Conservation (phyloP, 73 alveolate genomes). For the Diophrys sp. region DNA sequence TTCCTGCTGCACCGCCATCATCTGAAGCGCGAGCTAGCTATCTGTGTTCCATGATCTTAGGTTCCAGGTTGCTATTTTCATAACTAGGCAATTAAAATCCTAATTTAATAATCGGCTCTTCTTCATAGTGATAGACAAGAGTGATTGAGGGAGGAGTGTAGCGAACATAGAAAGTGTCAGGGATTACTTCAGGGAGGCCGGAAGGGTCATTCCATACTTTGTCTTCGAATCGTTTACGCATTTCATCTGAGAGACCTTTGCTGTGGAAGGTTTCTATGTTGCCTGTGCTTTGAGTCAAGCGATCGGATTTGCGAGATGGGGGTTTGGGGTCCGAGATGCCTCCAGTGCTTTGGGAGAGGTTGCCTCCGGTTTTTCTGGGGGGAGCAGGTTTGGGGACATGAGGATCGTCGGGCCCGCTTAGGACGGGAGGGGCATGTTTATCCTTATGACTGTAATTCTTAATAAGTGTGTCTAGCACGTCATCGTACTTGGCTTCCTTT, state of each 20-base stretch:
- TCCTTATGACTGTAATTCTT: background rate
- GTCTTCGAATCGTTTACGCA: background rate
- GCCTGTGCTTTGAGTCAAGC: background rate
- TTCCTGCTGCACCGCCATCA: too few species aligned
- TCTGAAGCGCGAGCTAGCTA: too few species aligned
- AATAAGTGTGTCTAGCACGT: background rate
- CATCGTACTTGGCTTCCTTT: background rate
- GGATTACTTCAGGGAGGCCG: background rate
- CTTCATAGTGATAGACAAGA: background rate
- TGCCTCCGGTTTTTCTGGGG: background rate
- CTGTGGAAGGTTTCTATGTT: background rate
- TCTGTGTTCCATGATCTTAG: too few species aligned
- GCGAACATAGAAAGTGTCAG: background rate
- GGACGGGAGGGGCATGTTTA: too few species aligned
- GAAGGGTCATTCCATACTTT: constrained; percentile 1
- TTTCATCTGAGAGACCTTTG: background rate
- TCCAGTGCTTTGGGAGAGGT: background rate
- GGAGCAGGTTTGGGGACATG: background rate
- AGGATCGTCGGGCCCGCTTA: background rate
- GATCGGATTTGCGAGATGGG: background rate
- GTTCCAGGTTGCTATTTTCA: too few species aligned
- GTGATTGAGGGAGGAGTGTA: background rate
- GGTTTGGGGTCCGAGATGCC: background rate
- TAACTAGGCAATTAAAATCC: too few species aligned
- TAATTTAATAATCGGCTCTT: too few species aligned